Percentiles rank a stretch among this genome's conserved stretches.
phyloP scores from a whole-genome alignment of 306 rosid species.

The Lathyrus sativus region DNA sequence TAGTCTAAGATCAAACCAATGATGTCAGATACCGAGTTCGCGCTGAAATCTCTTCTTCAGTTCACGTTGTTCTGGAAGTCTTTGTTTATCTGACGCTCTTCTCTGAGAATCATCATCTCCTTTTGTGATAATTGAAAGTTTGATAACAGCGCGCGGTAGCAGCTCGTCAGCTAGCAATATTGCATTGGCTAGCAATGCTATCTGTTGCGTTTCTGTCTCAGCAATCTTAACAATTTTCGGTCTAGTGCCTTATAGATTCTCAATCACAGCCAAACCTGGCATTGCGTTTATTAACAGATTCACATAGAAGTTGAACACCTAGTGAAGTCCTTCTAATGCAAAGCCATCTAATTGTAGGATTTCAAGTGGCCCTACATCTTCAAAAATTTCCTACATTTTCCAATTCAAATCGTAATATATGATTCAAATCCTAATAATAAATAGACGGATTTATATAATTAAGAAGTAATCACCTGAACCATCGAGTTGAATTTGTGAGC shows the following conservation, averaged over 20 bases:
- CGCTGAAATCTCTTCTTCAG: too few relatives aligned
- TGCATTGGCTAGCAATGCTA: slow-evolving; percentile 78
- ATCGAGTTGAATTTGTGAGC: slow-evolving; percentile 75
- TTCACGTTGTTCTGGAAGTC: too few relatives aligned
- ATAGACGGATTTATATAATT: background rate
- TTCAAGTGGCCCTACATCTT: slow-evolving; percentile 75
- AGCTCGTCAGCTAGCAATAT: slow-evolving; percentile 76
- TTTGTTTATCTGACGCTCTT: too few relatives aligned
- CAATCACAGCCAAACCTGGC: slow-evolving; percentile 74
- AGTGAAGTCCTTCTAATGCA: slow-evolving; percentile 73
- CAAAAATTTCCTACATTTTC: slow-evolving; percentile 67
- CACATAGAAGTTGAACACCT: slow-evolving; percentile 63
- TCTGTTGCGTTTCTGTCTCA: slow-evolving; percentile 80
- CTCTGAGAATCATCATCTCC: too few relatives aligned
- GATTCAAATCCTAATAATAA: too few relatives aligned
- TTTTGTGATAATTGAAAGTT: too few relatives aligned
- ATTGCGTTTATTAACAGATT: slow-evolving; percentile 69
- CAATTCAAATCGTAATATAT: too few relatives aligned
- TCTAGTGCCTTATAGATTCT: slow-evolving; percentile 58
- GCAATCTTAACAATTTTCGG: slow-evolving; percentile 74
- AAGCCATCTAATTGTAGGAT: slow-evolving; percentile 66
- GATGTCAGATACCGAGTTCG: too few relatives aligned
- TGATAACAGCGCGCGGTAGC: too few relatives aligned
- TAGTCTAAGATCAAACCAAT: too few relatives aligned
- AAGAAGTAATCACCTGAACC: slow-evolving; percentile 68